phyloP scores from a whole-genome alignment of 805 yeast species.

The Scheffersomyces spartinae region DNA sequence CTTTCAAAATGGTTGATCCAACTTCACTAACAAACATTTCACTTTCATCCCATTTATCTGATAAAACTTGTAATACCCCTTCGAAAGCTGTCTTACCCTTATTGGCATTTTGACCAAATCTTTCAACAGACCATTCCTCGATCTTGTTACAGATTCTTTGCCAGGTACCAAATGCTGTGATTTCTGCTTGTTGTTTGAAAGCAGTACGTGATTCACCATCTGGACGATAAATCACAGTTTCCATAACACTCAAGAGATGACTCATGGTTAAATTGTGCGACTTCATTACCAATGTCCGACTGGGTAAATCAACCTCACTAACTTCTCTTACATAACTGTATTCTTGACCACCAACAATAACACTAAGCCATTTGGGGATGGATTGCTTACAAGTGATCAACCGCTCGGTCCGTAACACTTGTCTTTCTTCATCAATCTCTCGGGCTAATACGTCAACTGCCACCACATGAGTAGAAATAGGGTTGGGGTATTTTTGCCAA shows the following conservation, averaged over 20 bases:
- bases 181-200: slow-evolving; percentile 77
- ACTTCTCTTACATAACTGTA: slow-evolving; percentile 81
- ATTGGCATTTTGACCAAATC: slow-evolving; percentile 80
- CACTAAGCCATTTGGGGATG: slow-evolving; percentile 72
- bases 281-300: slow-evolving; percentile 60
- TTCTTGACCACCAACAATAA: slow-evolving; percentile 61
- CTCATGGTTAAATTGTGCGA: slow-evolving; percentile 81
- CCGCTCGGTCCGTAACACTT: slow-evolving; percentile 66
- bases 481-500: slow-evolving; percentile 97
- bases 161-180: slow-evolving; percentile 73
- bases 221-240: slow-evolving; percentile 75
- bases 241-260: slow-evolving; percentile 66
- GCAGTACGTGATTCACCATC: slow-evolving; percentile 44
- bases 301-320: slow-evolving; percentile 64
- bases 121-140: slow-evolving; percentile 85
- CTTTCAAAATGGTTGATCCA: slow-evolving; percentile 14
- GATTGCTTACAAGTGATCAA: slow-evolving; percentile 81
- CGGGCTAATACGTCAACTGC: slow-evolving; percentile 84
- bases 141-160: slow-evolving; percentile 62
- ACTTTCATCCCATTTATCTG: slow-evolving; percentile 31
- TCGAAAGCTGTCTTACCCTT: slow-evolving; percentile 83
- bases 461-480: slow-evolving; percentile 80
- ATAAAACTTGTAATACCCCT: slow-evolving; percentile 47
- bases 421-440: slow-evolving; percentile 43
- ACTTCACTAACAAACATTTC: slow-evolving; percentile 26